Base-by-base conservation (phyloP, 805 yeast species). In the Grigorovia humatica region DNA sequence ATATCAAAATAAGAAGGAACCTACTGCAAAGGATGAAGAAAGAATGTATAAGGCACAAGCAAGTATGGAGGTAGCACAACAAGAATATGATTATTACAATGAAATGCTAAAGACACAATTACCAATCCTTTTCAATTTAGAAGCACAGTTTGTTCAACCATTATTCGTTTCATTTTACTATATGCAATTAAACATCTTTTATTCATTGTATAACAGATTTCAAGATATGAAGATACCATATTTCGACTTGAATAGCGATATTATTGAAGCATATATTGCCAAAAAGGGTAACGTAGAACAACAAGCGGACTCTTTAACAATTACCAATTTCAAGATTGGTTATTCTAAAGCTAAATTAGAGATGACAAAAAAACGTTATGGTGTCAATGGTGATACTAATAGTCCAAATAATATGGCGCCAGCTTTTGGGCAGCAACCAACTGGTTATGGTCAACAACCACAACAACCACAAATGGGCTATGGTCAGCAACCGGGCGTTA, bases 221-320 rank as follows among this genome's bases (percentile, higher is more conserved):
- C 96, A 91, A 71, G 96, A 88, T 65, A 82, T 91, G 86, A 89
- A 93, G 72, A 93, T 93, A 58, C 96, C 97, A 15, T 93, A 93
- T 71, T 93, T 93, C 70, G 95, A 93, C 66, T 74, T 93, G 64
- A 74, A 80, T 48, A 76, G 86, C 46, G 98, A 89, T 66, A 86
- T 93, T 56, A 75, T 85, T 51, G 91, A 86, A 66, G 84, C 90
- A 2, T 93, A 83, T 70, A 69, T 67, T 35, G 75, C 74, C 56
- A 93, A 93, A 73, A 82, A 95, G 67, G 99, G 98, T 43, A 83
- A 88, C 59, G 80, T 91, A 48, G 95, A 89, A 64, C 96, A 90
- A 63, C 83, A 81, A 63, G 76, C 96, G 1, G 98, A 91, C 65
- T 82, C 86, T 4, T 80, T 93, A 60, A 87, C 90, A n/a, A 77